Evolutionary conservation across 768 basidiomycete species (phyloP), one percentile per base, ranked within the genome.

Genomic region (Trametes cinnabarina): DNA sequence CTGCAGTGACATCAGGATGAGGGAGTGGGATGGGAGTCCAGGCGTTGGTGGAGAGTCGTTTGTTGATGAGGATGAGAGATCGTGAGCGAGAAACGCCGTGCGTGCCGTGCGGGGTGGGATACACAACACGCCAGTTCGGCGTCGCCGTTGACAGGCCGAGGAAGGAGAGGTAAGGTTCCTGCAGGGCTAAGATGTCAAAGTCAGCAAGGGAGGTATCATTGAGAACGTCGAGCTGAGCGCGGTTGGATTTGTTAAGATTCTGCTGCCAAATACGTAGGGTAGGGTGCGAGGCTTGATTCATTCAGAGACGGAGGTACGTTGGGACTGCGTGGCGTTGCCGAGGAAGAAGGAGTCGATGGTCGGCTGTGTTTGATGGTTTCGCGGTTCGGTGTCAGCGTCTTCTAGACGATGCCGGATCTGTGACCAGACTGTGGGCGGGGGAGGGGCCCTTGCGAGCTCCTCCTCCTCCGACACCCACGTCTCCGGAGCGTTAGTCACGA

Each of bases 111-210:
- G 20, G 6, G 0, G 63, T 11, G 0, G 73, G 73, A 65, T 73
- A 73, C 15, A 72, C 40, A 0, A 59, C 20, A 0, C 39, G 26
- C 63, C 64, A 74, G n/a, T 52, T 15, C 0, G 32, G n/a, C 3
- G 49, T 3, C n/a, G 62, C 57, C 0, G 52, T 47, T 1, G 70
- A 66, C 14, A 66, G 53, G 1, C 55, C 32, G 2, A 65, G 39
- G 25, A 35, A 43, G 58, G 72, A 68, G 4, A 73, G 58, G 58
- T 71, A 66, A 3, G 75, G 77, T 68, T 79, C 77, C 62, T 80
- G 77, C 14, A 79, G 9, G 0, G 66, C 57, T 0, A 76, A 26
- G 0, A 80, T 65, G 60, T 79, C 72, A 40, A 58, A 72, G 10
- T 71, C 22, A 1, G 37, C 14, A 0, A 57, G 47, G 3, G 3